Evolutionary conservation across 2,329 filamentous ascomycete genomes (phyloP).

Genomic region (Scopulariopsis brevicaulis): DNA sequence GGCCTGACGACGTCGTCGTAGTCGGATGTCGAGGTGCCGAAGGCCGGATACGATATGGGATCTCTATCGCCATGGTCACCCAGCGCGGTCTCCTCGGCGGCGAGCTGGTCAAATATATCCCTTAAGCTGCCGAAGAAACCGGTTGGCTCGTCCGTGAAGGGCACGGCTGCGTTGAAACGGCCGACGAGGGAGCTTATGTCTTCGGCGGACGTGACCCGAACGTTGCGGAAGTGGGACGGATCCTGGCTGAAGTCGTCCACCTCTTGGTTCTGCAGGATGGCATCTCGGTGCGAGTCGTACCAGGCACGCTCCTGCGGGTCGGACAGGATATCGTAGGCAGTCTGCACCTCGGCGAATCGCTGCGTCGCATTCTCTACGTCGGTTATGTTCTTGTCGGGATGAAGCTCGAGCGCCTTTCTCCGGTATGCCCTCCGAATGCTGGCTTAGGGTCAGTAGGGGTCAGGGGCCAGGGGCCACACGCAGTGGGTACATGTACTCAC

Average conservation of each 20-base stretch:
- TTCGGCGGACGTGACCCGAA: slow-evolving; percentile 66
- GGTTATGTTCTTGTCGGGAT: slow-evolving; percentile 87
- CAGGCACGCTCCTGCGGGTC: slow-evolving; percentile 92
- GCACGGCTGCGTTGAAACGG: slow-evolving; percentile 65
- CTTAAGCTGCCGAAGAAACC: slow-evolving; percentile 79
- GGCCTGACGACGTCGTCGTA: slow-evolving; percentile 67
- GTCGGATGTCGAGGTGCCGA: slow-evolving; percentile 63
- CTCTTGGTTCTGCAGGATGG: slow-evolving; percentile 62
- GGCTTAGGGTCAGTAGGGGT: slow-evolving; percentile 33
- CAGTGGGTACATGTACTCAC: slow-evolving; percentile 29
- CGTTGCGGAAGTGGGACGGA: slow-evolving; percentile 53
- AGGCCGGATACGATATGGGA: slow-evolving; percentile 62
- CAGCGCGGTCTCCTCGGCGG: slow-evolving; percentile 67
- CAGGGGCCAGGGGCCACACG: background rate
- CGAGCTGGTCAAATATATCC: slow-evolving; percentile 69
- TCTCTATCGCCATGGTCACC: slow-evolving; percentile 56
- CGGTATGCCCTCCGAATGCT: slow-evolving; percentile 83
- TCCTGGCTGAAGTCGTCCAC: slow-evolving; percentile 28
- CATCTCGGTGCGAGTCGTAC: slow-evolving; percentile 91
- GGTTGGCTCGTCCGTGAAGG: slow-evolving; percentile 66
- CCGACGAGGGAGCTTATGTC: slow-evolving; percentile 71
- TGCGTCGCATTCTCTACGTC: slow-evolving; percentile 74
- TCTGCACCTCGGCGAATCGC: slow-evolving; percentile 82
- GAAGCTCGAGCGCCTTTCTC: slow-evolving; percentile 79
- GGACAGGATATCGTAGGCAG: slow-evolving; percentile 91